Evolutionary conservation across 2,329 filamentous ascomycete genomes (phyloP).

Genomic region (Triangularia setosa): DNA sequence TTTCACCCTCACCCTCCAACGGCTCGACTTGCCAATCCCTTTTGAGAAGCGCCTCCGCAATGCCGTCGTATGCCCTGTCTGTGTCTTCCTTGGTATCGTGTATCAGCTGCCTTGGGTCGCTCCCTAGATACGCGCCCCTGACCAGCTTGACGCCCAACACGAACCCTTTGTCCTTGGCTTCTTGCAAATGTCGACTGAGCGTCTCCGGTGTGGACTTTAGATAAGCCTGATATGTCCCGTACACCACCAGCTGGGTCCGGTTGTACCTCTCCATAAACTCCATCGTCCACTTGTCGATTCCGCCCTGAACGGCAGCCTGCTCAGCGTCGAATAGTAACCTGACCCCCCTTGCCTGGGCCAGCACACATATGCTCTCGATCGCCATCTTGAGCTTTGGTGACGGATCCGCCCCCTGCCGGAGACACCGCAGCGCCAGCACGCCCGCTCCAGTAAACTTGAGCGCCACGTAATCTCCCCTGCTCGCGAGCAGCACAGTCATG

Average conservation of each 20-base stretch:
- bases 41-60: constrained; percentile 63
- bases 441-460: constrained; percentile 80
- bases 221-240: constrained; percentile 77
- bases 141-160: constrained; percentile 72
- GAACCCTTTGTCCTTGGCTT: constrained; percentile 57
- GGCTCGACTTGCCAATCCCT: constrained; percentile 54
- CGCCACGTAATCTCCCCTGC: constrained; percentile 63
- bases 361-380: constrained; percentile 70
- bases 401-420: constrained; percentile 54
- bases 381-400: constrained; percentile 62
- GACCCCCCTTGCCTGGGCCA: constrained; percentile 65
- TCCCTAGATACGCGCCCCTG: constrained; percentile 68
- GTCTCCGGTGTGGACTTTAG: constrained; percentile 59
- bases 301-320: constrained; percentile 71
- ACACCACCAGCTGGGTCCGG: constrained; percentile 65
- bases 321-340: constrained; percentile 82
- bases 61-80: constrained; percentile 67
- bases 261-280: constrained; percentile 77
- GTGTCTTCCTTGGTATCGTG: constrained; percentile 70
- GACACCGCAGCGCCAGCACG: constrained; percentile 62
- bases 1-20: constrained; percentile 44
- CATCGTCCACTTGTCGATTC: constrained; percentile 77
- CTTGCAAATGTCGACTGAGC: constrained; percentile 56
- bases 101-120: constrained; percentile 66
- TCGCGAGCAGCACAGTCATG: constrained; percentile 69